phyloP scores from a whole-genome alignment of 768 basidiomycete species.

The Mycena leptocephala region DNA sequence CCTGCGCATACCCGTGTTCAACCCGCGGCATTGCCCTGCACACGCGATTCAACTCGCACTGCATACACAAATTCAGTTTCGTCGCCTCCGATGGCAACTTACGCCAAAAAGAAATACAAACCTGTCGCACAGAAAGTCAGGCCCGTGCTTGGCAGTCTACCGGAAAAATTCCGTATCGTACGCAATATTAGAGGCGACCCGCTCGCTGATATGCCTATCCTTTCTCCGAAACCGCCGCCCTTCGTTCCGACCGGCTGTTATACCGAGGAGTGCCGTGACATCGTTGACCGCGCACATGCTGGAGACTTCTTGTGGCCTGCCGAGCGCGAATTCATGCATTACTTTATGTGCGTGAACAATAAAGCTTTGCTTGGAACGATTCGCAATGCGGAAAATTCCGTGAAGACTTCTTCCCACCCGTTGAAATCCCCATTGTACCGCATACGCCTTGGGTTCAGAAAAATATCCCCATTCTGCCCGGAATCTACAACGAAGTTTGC shows the following conservation, averaged over 20 bases:
- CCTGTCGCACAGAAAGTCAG: conserved; percentile 36
- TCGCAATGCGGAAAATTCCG: conserved; percentile 33
- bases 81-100: not conserved
- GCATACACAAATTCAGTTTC: not conserved
- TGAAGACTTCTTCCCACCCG: no score
- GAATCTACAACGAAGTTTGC: conserved; percentile 31
- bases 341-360: conserved; percentile 29
- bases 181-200: conserved; percentile 36
- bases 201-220: conserved; percentile 10
- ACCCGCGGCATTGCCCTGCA: not conserved
- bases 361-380: conserved; percentile 36
- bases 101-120: conserved; percentile 40
- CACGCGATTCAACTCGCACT: conserved; percentile 1
- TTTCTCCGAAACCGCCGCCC: conserved; percentile 20
- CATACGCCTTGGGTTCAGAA: no score
- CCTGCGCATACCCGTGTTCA: not conserved
- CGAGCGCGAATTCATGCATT: conserved; percentile 19
- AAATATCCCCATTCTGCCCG: conserved; percentile 39
- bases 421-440: no score
- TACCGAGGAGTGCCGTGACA: conserved; percentile 14
- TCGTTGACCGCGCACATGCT: conserved; percentile 10
- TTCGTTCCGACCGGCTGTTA: conserved; percentile 25
- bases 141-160: conserved; percentile 33
- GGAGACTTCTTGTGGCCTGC: conserved; percentile 29
- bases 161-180: conserved; percentile 36